Conservation (phyloP, 2,329 filamentous ascomycete species). For the Aspergillus japonicus region DNA sequence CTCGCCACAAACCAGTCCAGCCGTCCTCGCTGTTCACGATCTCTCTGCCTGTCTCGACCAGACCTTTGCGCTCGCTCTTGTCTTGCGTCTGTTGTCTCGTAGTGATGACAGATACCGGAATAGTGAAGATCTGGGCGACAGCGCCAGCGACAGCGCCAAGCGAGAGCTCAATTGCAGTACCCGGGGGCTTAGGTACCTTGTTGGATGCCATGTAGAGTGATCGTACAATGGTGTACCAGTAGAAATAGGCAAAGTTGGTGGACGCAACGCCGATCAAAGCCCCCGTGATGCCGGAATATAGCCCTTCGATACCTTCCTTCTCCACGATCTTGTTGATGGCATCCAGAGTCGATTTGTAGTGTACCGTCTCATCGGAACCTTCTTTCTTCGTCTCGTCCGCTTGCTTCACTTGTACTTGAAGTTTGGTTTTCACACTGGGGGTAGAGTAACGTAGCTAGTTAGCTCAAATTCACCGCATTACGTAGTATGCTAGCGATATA, state of each 20-base stretch:
- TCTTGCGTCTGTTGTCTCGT: constrained; percentile 92
- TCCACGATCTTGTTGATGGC: constrained; percentile 81
- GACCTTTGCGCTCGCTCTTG: constrained; percentile 78
- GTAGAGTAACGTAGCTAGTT: constrained; percentile 16
- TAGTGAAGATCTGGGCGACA: constrained; percentile 91
- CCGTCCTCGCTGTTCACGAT: constrained; percentile 90
- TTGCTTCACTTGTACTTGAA: constrained; percentile 88
- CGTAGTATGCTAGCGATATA: not conserved
- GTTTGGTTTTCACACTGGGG: constrained; percentile 83
- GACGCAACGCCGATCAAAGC: constrained; percentile 88
- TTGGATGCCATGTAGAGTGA: constrained; percentile 67
- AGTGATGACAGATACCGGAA: constrained; percentile 91
- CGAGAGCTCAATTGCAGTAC: constrained; percentile 77
- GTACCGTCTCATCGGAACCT: constrained; percentile 54
- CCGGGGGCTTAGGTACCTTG: constrained; percentile 62
- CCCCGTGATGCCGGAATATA: constrained; percentile 87
- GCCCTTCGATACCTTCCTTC: constrained; percentile 74
- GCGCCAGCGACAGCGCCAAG: constrained; percentile 87
- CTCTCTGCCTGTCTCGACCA: constrained; percentile 83
- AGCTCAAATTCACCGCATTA: not conserved
- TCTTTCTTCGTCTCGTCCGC: constrained; percentile 48
- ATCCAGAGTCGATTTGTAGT: constrained; percentile 86
- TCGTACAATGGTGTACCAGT: constrained; percentile 93
- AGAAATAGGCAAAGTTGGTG: constrained; percentile 99
- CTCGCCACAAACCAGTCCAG: constrained; percentile 85